Conservation (phyloP, 371 early-diverging fungal species). For the Spraguea lophii region DNA sequence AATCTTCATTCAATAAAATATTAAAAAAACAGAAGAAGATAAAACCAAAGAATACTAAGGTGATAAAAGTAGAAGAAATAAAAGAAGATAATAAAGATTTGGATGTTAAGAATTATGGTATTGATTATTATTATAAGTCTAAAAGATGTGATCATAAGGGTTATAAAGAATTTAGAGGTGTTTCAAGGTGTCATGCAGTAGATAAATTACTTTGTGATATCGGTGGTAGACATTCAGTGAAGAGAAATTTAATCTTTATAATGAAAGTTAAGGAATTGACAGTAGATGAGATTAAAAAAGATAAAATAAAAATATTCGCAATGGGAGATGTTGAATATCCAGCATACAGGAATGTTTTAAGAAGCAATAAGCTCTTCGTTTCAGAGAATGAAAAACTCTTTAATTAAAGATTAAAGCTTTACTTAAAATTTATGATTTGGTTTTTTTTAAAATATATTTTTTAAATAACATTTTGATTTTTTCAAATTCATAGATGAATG, state of each 20-base stretch:
- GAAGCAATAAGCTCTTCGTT: slow-evolving; percentile 9
- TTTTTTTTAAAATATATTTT: neutral
- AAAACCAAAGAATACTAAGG: slow-evolving; percentile 16
- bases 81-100: slow-evolving; percentile 25
- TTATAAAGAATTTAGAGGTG: slow-evolving; percentile 41
- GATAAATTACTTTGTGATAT: no score
- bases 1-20: slow-evolving; percentile 30
- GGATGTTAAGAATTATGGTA: slow-evolving; percentile 40
- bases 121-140: slow-evolving; percentile 33
- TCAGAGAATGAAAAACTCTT: slow-evolving; percentile 13
- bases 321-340: slow-evolving; percentile 23
- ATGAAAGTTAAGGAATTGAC: slow-evolving; percentile 29
- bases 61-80: slow-evolving; percentile 34
- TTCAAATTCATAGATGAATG: neutral
- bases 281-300: slow-evolving; percentile 24
- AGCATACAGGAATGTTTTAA: slow-evolving; percentile 14
- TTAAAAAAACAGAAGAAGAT: slow-evolving; percentile 41
- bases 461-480: neutral
- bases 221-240: slow-evolving; percentile 30
- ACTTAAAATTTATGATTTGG: no score
- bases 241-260: slow-evolving; percentile 24
- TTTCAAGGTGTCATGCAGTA: slow-evolving; percentile 34
- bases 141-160: slow-evolving; percentile 30
- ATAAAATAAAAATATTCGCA: slow-evolving; percentile 24
- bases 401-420: slow-evolving; percentile 7